phyloP scores from a whole-genome alignment of 148 eudicot species.

The Vaccinium macrocarpon region DNA sequence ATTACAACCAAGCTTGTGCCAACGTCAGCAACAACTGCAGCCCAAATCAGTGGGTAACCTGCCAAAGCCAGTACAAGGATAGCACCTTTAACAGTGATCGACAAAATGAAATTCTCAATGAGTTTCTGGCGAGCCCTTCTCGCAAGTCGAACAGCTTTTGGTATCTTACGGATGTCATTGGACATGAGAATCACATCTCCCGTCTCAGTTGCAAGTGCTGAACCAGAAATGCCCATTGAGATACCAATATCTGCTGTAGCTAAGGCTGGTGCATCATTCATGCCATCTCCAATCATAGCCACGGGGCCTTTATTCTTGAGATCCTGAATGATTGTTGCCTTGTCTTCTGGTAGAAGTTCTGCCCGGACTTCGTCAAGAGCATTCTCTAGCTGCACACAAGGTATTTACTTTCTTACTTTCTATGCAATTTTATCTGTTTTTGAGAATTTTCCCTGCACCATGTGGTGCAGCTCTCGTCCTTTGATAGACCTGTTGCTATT shows the following conservation, averaged over 20 bases:
- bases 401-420: not conserved
- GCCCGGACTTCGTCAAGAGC: slow-evolving; percentile 34
- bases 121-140: slow-evolving; percentile 36
- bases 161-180: slow-evolving; percentile 38
- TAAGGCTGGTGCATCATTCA: slow-evolving; percentile 44
- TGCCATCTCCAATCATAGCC: slow-evolving; percentile 53
- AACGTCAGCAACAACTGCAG: slow-evolving; percentile 45
- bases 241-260: slow-evolving; percentile 51
- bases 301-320: slow-evolving; percentile 33
- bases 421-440: not conserved
- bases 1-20: slow-evolving; percentile 48
- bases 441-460: not conserved
- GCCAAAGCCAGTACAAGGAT: slow-evolving; percentile 6
- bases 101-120: slow-evolving; percentile 35
- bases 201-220: slow-evolving; percentile 43
- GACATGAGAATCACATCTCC: slow-evolving; percentile 50
- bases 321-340: slow-evolving; percentile 36
- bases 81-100: slow-evolving; percentile 29
- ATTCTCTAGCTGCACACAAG: slow-evolving; percentile 26
- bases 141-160: slow-evolving; percentile 36
- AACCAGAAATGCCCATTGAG: slow-evolving; percentile 50
- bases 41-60: slow-evolving; percentile 36
- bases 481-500: not conserved
- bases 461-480: not conserved
- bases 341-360: slow-evolving; percentile 40